Percentiles rank a stretch among this genome's conserved stretches.
phyloP scores from a whole-genome alignment of 2,329 filamentous ascomycete genomes.

The Calycina herbarum region DNA sequence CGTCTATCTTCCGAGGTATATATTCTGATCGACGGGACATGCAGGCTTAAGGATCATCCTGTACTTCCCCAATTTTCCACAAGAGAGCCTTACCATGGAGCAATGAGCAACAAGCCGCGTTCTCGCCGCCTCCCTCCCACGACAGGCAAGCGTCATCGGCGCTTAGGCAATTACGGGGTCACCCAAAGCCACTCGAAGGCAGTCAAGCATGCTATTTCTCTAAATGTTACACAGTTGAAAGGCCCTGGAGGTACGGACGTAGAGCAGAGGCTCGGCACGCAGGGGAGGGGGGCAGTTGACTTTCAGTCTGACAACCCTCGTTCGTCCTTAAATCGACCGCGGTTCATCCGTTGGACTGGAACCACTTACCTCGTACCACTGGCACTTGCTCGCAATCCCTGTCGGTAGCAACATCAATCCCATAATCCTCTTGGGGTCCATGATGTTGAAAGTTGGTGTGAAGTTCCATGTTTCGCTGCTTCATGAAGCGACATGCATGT shows the following conservation, averaged over 20 bases:
- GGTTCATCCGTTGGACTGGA: neutral
- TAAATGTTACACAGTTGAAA: neutral
- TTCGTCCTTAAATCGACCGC: neutral
- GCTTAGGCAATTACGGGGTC: slow-evolving; percentile 7
- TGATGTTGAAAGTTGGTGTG: neutral
- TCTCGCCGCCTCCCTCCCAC: neutral
- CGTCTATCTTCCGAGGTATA: neutral
- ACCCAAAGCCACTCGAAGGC: neutral
- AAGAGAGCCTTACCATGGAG: slow-evolving; percentile 2
- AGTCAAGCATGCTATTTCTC: neutral
- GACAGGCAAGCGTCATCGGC: slow-evolving; percentile 1
- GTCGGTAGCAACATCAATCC: neutral
- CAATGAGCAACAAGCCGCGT: slow-evolving; percentile 7
- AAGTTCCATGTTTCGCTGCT: slow-evolving; percentile 2
- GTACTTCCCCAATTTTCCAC: slow-evolving; percentile 5
- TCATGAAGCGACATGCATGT: slow-evolving; percentile 10
- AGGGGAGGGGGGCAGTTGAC: neutral
- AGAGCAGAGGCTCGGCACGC: neutral
- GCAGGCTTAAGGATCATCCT: slow-evolving; percentile 2
- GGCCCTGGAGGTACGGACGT: neutral
- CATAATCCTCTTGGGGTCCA: slow-evolving; percentile 7
- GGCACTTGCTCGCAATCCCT: neutral
- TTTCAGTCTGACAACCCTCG: neutral
- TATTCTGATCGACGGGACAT: neutral
- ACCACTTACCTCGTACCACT: too few relatives aligned